Conservation (phyloP, 2,329 filamentous ascomycete genomes). For the Fonsecaea pedrosoi region DNA sequence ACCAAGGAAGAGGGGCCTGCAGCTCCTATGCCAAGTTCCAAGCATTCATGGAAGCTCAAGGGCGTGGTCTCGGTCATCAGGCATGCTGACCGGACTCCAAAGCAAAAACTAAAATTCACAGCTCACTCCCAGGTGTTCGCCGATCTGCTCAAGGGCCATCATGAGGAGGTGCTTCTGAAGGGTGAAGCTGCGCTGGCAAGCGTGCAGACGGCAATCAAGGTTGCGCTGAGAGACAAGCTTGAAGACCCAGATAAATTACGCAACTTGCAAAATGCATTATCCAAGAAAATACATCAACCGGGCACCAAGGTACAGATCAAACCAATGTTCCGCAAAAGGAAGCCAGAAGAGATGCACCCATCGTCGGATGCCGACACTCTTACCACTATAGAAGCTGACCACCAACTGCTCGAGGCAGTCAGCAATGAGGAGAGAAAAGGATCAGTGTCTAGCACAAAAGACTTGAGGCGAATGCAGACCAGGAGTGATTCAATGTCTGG, state of each 20-base stretch:
- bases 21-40: constrained; percentile 70
- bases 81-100: constrained; percentile 95
- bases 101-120: constrained; percentile 99
- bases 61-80: constrained; percentile 96
- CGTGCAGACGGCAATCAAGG: constrained; percentile 84
- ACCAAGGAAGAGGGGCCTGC: constrained; percentile 42
- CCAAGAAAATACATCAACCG: constrained; percentile 91
- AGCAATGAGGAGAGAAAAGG: constrained; percentile 18
- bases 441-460: constrained; percentile 38
- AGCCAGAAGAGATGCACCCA: constrained; percentile 61
- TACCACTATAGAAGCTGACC: constrained; percentile 24
- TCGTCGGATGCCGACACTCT: constrained; percentile 9
- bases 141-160: constrained; percentile 89
- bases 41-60: constrained; percentile 97
- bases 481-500: constrained; percentile 86
- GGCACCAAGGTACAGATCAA: constrained; percentile 99
- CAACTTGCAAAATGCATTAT: constrained; percentile 81
- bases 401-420: constrained; percentile 13
- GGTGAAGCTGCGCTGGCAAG: constrained; percentile 87
- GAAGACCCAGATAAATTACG: constrained; percentile 90
- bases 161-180: constrained; percentile 93
- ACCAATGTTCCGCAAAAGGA: constrained; percentile 95
- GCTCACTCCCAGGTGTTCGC: constrained; percentile 98
- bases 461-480: constrained; percentile 59
- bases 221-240: constrained; percentile 76